Evolutionary conservation across 1,284 basidiomycete species (phyloP), one percentile per base, ranked within the genome.

Genomic region (Erythrobasidium hasegawianum): DNA sequence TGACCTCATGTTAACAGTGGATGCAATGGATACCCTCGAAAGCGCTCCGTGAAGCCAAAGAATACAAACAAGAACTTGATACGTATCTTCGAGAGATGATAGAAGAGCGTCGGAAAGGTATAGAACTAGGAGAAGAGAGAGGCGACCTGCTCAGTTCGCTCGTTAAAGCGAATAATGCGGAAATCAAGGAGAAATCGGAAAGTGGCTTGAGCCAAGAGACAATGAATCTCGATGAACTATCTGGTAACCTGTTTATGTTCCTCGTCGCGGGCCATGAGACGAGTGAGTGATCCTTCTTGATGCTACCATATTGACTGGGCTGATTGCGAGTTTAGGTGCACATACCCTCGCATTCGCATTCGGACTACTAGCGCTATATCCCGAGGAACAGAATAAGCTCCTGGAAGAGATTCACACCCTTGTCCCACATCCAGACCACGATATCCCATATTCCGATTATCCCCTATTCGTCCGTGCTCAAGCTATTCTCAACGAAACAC

Each of bases 381-480:
- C 81, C 1, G 82, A 85, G 0, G 81, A 83, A 70, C 86, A 88
- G 74, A 83, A 86, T 61, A 81, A 78, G 66, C 74, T 87, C 8
- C 82, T 81, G 70, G 72, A 84, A 43, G 81, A 85, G 55, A 81
- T 86, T 70, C 79, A 78, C 40, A 71, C 79, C 82, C 52, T 69
- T 39, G 27, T 53, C 45, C 41, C 38, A 47, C 47, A n/a, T 29
- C 24, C 45, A 24, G 56, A 49, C 22, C 13, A 68, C 83, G 83
- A 78, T 77, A 1, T 59, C 39, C 45, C 45, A 3, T 86, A 85
- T 70, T 80, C 82, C 64, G 83, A 85, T 52, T 81, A 83, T 77
- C 72, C 78, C 26, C 68, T 75, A 29, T 76, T 85, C 10, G 68
- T 72, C 1, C 68, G 75, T 49, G 71, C 69, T 27, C 71, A 72